These are phyloP conservation scores for Penicillium parvum DNA, from an alignment of 495 filamentous ascomycete species.

Conservation along the genomic window DNA sequence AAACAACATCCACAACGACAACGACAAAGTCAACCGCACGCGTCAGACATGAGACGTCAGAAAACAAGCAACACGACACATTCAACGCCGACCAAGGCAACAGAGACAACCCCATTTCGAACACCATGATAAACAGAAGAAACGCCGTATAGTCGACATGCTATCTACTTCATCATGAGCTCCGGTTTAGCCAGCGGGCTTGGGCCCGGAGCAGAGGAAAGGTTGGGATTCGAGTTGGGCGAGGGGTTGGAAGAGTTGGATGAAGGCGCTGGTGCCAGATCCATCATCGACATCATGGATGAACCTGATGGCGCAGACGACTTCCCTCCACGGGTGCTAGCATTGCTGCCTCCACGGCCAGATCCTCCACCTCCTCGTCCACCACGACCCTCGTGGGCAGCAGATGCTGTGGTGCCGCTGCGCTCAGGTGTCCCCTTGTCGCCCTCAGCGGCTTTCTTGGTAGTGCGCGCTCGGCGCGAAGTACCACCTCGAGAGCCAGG, in stretches of 20 bases:
- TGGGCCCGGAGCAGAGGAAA: slow-evolving; percentile 23
- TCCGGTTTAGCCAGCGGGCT: slow-evolving; percentile 29
- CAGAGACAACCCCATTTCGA: too few species aligned
- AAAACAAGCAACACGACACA: too few species aligned
- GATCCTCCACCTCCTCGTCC: slow-evolving; percentile 29
- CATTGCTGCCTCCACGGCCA: slow-evolving; percentile 33
- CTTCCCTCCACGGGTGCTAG: slow-evolving; percentile 29
- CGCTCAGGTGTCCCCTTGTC: slow-evolving; percentile 59
- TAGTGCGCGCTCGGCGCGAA: slow-evolving; percentile 72
- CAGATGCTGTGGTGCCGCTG: slow-evolving; percentile 13
- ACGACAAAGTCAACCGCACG: too few species aligned
- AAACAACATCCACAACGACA: too few species aligned
- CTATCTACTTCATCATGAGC: slow-evolving; percentile 27
- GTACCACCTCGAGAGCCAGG: slow-evolving; percentile 78
- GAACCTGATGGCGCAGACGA: slow-evolving; percentile 10
- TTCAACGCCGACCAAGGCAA: too few species aligned
- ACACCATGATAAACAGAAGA: too few species aligned
- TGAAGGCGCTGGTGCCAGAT: slow-evolving; percentile 20
- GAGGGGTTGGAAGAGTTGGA: slow-evolving; percentile 11
- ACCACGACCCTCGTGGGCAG: slow-evolving; percentile 23
- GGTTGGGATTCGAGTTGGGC: slow-evolving; percentile 20
- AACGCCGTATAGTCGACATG: too few species aligned
- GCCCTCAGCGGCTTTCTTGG: slow-evolving; percentile 63
- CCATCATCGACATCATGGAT: slow-evolving; percentile 24
- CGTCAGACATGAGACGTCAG: too few species aligned